Evolutionary conservation across 106 monocot genomes (phyloP).

Genomic region (Xerophyta viscosa): DNA sequence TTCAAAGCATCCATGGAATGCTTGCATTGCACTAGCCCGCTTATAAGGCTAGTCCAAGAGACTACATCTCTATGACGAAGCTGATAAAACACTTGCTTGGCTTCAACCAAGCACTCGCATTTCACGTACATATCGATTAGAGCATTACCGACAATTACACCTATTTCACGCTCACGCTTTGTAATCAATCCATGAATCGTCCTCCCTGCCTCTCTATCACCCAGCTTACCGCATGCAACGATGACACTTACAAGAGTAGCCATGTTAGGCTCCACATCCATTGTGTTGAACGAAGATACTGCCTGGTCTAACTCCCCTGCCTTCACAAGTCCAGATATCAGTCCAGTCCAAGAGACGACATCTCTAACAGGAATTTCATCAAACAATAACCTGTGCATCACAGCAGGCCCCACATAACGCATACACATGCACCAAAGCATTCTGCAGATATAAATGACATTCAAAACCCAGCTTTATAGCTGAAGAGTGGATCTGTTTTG

Average conservation of each 20-base stretch:
- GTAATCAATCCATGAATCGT: constrained; percentile 42
- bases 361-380: constrained; percentile 54
- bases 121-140: constrained; percentile 76
- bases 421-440: constrained; percentile 42
- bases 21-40: constrained; percentile 38
- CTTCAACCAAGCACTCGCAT: constrained; percentile 38
- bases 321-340: constrained; percentile 68
- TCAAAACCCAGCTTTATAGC: constrained; percentile 25
- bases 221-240: constrained; percentile 38
- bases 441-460: constrained; percentile 28
- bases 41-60: constrained; percentile 63
- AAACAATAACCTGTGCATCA: constrained; percentile 31
- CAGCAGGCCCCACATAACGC: constrained; percentile 9
- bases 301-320: constrained; percentile 31
- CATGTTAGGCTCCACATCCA: constrained; percentile 55
- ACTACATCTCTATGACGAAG: constrained; percentile 37
- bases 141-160: constrained; percentile 30
- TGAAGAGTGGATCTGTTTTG: constrained; percentile 31
- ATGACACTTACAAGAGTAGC: constrained; percentile 53
- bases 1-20: constrained; percentile 42
- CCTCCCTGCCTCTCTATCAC: constrained; percentile 21
- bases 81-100: constrained; percentile 30
- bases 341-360: constrained; percentile 67
- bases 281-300: constrained; percentile 28
- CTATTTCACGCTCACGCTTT: constrained; percentile 16